Evolutionary conservation across 2,329 filamentous ascomycete species (phyloP), one percentile per base, ranked within the genome.

Genomic region (Arthroderma sp.): DNA sequence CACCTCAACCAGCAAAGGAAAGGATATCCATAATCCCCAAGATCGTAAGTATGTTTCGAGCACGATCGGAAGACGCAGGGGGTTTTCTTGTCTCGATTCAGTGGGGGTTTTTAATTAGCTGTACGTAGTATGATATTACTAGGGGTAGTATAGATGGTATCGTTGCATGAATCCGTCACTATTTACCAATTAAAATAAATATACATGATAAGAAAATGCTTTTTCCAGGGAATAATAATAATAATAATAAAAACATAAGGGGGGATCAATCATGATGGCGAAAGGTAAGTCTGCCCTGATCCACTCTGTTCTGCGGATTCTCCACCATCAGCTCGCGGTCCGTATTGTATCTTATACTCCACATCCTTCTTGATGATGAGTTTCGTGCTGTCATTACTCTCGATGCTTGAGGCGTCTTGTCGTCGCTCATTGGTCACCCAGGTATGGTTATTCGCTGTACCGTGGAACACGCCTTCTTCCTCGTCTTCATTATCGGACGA

Each of bases 351-450:
- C 10, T 10, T 42, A 22, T 46, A 46, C 11, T 30, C 32, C 38
- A 46, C 44, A 22, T 46, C 44, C 22, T 46, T 46, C 15, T 42
- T 46, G 39, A 46, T 46, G 30, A 46, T 46, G 38, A 46, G 42
- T 30, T 33, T 46, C 6, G 44, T 42, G 39, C 44, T 46, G 10
- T 37, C 39, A 29, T 34, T 42, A 33, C 44, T 42, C 6, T 39
- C 42, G 7, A 38, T 40, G 42, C 42, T 44, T 4, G 34, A 28
- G 6, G 34, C 42, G 11, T 39, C 29, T 11, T 39, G 22, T 29
- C 29, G 11, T 30, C 39, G 39, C 28, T 31, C 39, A 28, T 41
- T 38, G 22, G 36, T 38, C 36, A 38, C 36, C 36, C 8, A 9
- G 15, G 36, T 38, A 10, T 10, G 36, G 15, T 8, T 38, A 38